A percentile compares a stretch with the other conserved stretches of the same genome.
These are phyloP conservation scores for Triadica sebifera DNA, from an alignment of 345 rosid genomes.

Conservation along the genomic window DNA sequence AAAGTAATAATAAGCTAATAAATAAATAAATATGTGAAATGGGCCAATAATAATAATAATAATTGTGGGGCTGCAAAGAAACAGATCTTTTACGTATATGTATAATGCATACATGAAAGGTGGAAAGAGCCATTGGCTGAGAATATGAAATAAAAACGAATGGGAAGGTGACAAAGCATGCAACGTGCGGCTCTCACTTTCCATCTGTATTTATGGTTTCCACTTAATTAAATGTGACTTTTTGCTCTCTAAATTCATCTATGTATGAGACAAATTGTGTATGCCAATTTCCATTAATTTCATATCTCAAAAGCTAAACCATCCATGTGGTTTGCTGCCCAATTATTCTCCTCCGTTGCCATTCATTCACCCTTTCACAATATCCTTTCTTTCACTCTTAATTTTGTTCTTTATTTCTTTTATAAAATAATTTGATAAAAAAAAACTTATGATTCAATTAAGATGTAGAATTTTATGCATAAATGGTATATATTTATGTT, in stretches of 20 bases:
- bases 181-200: conserved; percentile 18
- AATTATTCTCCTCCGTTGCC: too few species aligned
- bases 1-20: too few species aligned
- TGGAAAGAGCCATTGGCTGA: neutral
- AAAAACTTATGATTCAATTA: too few species aligned
- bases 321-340: conserved; percentile 15
- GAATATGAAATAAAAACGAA: neutral
- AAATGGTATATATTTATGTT: too few species aligned
- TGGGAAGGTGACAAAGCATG: neutral
- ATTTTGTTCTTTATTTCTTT: neutral
- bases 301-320: neutral
- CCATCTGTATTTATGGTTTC: conserved; percentile 9
- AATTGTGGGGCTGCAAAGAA: too few species aligned
- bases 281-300: conserved; percentile 12
- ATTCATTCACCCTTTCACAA: too few species aligned
- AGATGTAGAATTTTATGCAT: too few species aligned
- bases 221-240: neutral
- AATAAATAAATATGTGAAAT: too few species aligned
- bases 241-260: neutral
- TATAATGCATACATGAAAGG: too few species aligned
- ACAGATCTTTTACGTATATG: too few species aligned
- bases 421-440: too few species aligned
- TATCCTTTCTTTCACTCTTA: neutral
- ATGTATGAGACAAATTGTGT: conserved; percentile 1
- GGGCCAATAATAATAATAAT: too few species aligned